Evolutionary conservation across 1,284 basidiomycete species (phyloP), one percentile per base, ranked within the genome.

Genomic region (Microbotryomycetes sp.): DNA sequence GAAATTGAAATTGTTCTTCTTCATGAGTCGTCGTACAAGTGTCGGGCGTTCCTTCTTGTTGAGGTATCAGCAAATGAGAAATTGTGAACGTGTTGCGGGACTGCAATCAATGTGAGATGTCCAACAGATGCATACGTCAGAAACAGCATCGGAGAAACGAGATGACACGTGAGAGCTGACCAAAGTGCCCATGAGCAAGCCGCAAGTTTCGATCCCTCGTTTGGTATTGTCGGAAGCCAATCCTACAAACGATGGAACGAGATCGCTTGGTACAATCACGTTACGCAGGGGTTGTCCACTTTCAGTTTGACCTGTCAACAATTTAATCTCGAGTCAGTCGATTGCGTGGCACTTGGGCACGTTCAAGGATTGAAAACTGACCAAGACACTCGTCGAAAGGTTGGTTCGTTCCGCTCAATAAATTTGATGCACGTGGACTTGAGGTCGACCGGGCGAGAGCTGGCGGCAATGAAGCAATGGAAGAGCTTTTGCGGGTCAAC

Each of bases 11-110:
- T n/a, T 91, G 86, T 48, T 88, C 77, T 73, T 92, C 89, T 70
- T 93, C 91, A 72, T 87, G 85, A 60, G 87, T 85, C 84, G 90
- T 92, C 51, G 85, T 84, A 76, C 91, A 93, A 36, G 87, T 89
- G 77, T 93, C 88, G 64, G 85, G 83, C 65, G 89, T 90, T 59
- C 87, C 85, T 64, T 84, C 84, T 73, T 93, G 90, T 74, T 83
- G 85, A 15, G 91, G 91, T 26, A 93, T 84, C 65, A 91, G 75
- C 70, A 92, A 74, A 56, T 86, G 87, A 58, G 86, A 85, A 9
- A 92, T 86, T 1, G 82, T 76, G 70, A 78, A 89, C 16, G 25
- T 32, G 28, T 67, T 60, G 7, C 53, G 52, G 4, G 54, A 42
- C 56, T 49, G 26, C 23, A 59, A 54, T 30, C 49, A 4, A 62